These are phyloP conservation scores for Avicennia marina DNA, from an alignment of 257 asterid species.

Conservation along the genomic window DNA sequence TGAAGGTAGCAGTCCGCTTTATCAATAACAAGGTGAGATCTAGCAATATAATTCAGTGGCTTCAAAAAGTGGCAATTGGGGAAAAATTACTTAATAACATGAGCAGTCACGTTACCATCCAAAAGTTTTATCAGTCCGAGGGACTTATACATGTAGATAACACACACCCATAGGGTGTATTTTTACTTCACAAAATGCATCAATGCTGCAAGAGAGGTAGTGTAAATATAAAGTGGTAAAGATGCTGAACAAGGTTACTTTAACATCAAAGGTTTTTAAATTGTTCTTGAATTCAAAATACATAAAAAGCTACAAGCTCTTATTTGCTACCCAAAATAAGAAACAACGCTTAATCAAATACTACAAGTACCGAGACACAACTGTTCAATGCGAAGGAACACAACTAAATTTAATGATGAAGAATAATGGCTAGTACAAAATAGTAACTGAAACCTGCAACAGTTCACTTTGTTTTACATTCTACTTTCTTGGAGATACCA, in stretches of 20 bases:
- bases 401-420: slow-evolving; percentile 4
- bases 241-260: neutral
- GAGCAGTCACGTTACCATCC: too few relatives aligned
- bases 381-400: slow-evolving; percentile 12
- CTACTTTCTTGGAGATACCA: slow-evolving; percentile 11
- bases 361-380: slow-evolving; percentile 13
- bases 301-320: neutral
- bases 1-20: too few relatives aligned
- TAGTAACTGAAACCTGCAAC: slow-evolving; percentile 10
- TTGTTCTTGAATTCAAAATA: slow-evolving; percentile 4
- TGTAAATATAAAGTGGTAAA: neutral
- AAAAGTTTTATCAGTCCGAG: too few relatives aligned
- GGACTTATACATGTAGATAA: too few relatives aligned
- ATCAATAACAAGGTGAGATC: too few relatives aligned
- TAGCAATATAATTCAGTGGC: too few relatives aligned
- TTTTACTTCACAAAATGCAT: too few relatives aligned
- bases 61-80: too few relatives aligned
- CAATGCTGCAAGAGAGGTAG: neutral
- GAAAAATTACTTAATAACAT: too few relatives aligned
- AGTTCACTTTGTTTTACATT: slow-evolving; percentile 5
- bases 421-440: slow-evolving; percentile 11
- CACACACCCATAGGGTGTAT: too few relatives aligned
- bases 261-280: neutral
- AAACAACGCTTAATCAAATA: slow-evolving; percentile 6
- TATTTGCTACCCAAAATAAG: slow-evolving; percentile 10